Base-by-base conservation (phyloP, 192 early-diverging fungal species). In the Obelidium mucronatum region DNA sequence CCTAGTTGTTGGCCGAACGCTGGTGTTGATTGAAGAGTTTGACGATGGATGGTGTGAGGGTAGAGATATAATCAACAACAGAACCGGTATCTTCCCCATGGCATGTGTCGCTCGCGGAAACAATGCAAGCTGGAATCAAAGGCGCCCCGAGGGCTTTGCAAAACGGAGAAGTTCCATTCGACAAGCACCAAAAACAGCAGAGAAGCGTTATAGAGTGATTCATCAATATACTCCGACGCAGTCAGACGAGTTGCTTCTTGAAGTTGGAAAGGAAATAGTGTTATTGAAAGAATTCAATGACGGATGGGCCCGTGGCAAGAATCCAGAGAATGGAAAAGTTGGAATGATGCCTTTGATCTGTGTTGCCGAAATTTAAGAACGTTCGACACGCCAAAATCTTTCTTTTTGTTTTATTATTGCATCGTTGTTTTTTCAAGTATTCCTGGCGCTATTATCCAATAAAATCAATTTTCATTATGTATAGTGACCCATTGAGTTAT, bases 281-380 rank as follows among this genome's bases (percentile, higher is more conserved):
- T n/a, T 83, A 36, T n/a, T 82, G 13, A 40, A 67, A 40, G 54
- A 64, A 28, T 82, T 82, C 66, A 78, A 83, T 39, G 80, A 83
- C 52, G 82, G 80, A 22, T 83, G 82, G 82, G 80, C 58, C 24
- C 56, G 80, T 24, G 73, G 80, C n/a, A 55, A 66, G 22, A 54
- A 53, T 22, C 63, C 63, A 28, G 54, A 6, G 0, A 74, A 58
- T 13, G 68, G 69, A 51, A 58, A 79, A 40, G 66, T 70, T 26
- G 80, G 80, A 15, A 62, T 79, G 19, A 79, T 82, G 48, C 80
- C 80, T 4, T 28, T 81, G 61, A 70, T 81, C 28, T 81, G 80
- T 66, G 80, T 81, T 51, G 48, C 22, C 11, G 48, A 8, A 8
- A 8, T 51, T 51, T 51, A 51, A 51, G n/a, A n/a, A n/a, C n/a